Percentiles rank a stretch among this genome's conserved stretches.
phyloP scores from a whole-genome alignment of 2,329 filamentous ascomycete species.

The Pseudonectria buxi region DNA sequence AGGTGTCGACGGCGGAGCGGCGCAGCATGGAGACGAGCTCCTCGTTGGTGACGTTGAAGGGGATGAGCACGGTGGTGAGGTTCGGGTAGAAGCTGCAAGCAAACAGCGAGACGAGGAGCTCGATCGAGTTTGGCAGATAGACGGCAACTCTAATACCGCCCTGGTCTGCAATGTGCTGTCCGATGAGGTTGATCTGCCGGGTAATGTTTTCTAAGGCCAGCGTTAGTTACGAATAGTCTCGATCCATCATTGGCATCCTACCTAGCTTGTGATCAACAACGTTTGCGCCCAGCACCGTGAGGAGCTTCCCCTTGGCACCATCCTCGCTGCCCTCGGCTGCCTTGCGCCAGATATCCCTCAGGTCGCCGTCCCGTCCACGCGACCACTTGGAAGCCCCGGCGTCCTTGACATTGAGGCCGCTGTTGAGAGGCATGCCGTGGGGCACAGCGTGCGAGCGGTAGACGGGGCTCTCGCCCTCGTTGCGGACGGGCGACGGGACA shows the following conservation, averaged over 20 bases:
- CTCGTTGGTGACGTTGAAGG: slow-evolving; percentile 68
- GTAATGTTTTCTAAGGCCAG: slow-evolving; percentile 56
- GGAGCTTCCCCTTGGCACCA: slow-evolving; percentile 62
- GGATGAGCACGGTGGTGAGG: slow-evolving; percentile 75
- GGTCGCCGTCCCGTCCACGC: slow-evolving; percentile 75
- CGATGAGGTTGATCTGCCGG: slow-evolving; percentile 81
- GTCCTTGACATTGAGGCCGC: slow-evolving; percentile 76
- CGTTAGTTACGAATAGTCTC: background rate
- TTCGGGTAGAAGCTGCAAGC: slow-evolving; percentile 80
- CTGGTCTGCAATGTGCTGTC: slow-evolving; percentile 65
- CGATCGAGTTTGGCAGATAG: slow-evolving; percentile 88
- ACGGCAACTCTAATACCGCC: slow-evolving; percentile 74
- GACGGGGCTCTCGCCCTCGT: slow-evolving; percentile 76
- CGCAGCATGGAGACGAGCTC: slow-evolving; percentile 66
- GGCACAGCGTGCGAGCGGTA: slow-evolving; percentile 81
- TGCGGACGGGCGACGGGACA: slow-evolving; percentile 67
- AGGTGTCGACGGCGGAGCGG: slow-evolving; percentile 66
- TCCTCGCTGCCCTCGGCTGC: slow-evolving; percentile 59
- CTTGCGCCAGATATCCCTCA: slow-evolving; percentile 84
- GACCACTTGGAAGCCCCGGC: slow-evolving; percentile 75
- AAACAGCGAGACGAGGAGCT: slow-evolving; percentile 76
- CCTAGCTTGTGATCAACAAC: slow-evolving; percentile 64
- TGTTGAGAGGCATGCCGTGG: slow-evolving; percentile 73
- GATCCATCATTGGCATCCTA: slow-evolving; percentile 21
- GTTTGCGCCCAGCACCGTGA: slow-evolving; percentile 72